Evolutionary conservation across 2,329 filamentous ascomycete genomes (phyloP), one percentile per base, ranked within the genome.

Genomic region (Fusarium miscanthi): DNA sequence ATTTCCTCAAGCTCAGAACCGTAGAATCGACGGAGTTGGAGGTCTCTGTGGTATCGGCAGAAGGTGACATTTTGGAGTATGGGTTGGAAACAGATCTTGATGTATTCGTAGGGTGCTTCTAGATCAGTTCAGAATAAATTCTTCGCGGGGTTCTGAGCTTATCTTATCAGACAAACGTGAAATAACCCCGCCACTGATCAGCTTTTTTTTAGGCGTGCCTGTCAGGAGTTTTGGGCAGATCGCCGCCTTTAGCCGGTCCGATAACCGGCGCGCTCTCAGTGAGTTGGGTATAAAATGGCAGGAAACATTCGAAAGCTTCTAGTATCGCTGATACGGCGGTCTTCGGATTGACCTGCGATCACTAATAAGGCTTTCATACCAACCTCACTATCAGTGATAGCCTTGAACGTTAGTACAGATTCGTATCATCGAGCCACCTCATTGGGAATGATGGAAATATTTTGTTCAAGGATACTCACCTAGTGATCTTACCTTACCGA

Each of bases 1-100:
- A 93, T 78, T 92, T 88, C 79, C 94, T 92, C 58, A 97, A 88
- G 65, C 87, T 85, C 63, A 85, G 78, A 75, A 94, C 87, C 49
- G 89, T 90, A 16, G 83, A 57, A 38, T 73, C 78, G 49, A 75
- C 63, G 76, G 78, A 80, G 27, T 33, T 51, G 41, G 65, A 52
- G 37, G 59, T 57, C 27, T 72, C 68, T 54, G 73, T 62, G 25
- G 52, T 59, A 57, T 78, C 77, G 62, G 73, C 73, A 46, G 75
- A 73, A 40, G 76, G 70, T 33, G 78, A 68, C 78, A 80, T 80
- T 77, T 69, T 77, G 42, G 59, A 59, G 40, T 59, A 63, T 72
- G 30, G 41, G 23, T 48, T 70, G 46, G 25, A 51, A 58, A 51
- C 43, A 57, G 59, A 57, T 60, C 31, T 63, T 69, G 57, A 59